Evolutionary conservation across 768 basidiomycete genomes (phyloP).

Genomic region (Amanita subjunquillea): DNA sequence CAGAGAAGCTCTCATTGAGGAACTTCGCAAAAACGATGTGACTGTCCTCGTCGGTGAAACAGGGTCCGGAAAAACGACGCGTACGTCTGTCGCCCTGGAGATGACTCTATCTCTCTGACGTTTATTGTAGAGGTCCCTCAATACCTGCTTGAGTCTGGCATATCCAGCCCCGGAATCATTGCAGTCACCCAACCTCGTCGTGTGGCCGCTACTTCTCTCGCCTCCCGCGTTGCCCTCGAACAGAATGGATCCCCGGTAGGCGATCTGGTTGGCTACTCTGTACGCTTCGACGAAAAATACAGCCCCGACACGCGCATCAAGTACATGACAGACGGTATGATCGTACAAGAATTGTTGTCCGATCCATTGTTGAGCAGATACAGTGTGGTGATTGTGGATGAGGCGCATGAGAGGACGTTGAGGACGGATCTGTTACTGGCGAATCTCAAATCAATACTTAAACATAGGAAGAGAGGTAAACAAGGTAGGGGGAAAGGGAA

Average conservation of each 20-base stretch:
- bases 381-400: slow-evolving; percentile 86
- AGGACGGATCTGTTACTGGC: slow-evolving; percentile 92
- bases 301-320: slow-evolving; percentile 76
- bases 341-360: slow-evolving; percentile 82
- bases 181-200: slow-evolving; percentile 92
- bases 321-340: slow-evolving; percentile 97
- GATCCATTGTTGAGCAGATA: slow-evolving; percentile 73
- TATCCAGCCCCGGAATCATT: slow-evolving; percentile 64
- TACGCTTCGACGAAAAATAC: slow-evolving; percentile 86
- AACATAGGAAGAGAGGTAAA: slow-evolving; percentile 39
- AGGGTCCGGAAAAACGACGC: slow-evolving; percentile 97
- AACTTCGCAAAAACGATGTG: slow-evolving; percentile 70
- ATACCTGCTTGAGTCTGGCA: slow-evolving; percentile 78
- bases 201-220: slow-evolving; percentile 94
- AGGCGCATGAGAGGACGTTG: slow-evolving; percentile 93
- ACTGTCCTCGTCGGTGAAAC: slow-evolving; percentile 93
- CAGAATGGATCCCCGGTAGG: slow-evolving; percentile 59
- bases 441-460: slow-evolving; percentile 76
- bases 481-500: slow-evolving; percentile 35
- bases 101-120: neutral
- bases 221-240: slow-evolving; percentile 81
- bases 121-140: slow-evolving; percentile 79
- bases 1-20: slow-evolving; percentile 62
- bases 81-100: slow-evolving; percentile 35
- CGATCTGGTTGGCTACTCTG: slow-evolving; percentile 80